A percentile compares a stretch with the other conserved stretches of the same genome.
Conservation (phyloP, 75 land plant genomes). For the Isoetes taiwanensis region DNA sequence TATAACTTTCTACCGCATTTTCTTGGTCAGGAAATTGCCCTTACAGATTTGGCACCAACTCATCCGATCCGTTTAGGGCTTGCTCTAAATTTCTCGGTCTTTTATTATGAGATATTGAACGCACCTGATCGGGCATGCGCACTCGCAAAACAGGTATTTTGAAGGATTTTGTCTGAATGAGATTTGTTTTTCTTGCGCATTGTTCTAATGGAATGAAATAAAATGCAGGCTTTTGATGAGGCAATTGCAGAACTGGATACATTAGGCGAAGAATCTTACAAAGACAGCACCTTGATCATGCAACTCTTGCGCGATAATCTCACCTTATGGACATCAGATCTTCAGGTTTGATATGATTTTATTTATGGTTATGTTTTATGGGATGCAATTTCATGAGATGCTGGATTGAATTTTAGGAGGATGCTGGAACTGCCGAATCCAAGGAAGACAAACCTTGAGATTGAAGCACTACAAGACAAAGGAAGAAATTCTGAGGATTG, state of each 20-base stretch:
- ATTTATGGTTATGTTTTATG: neutral
- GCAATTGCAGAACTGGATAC: slow-evolving; percentile 15
- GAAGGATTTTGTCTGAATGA: neutral
- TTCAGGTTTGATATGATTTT: slow-evolving; percentile 10
- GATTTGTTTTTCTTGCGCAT: too few species aligned
- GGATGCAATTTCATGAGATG: too few species aligned
- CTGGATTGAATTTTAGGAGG: too few species aligned
- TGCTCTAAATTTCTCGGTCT: slow-evolving; percentile 45
- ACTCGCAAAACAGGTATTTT: slow-evolving; percentile 39
- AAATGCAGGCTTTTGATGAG: slow-evolving; percentile 10
- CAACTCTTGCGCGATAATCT: slow-evolving; percentile 14
- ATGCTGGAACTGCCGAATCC: too few species aligned
- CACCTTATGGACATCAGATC: slow-evolving; percentile 13
- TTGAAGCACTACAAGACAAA: too few species aligned
- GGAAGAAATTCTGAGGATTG: too few species aligned
- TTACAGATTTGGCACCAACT: slow-evolving; percentile 36
- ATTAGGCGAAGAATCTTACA: slow-evolving; percentile 15
- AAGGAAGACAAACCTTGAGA: too few species aligned
- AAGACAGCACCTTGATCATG: slow-evolving; percentile 15
- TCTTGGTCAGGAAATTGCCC: slow-evolving; percentile 30
- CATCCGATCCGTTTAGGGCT: slow-evolving; percentile 45
- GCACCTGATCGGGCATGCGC: slow-evolving; percentile 44
- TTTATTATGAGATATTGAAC: slow-evolving; percentile 46
- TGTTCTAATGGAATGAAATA: too few species aligned
- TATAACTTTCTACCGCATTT: too few species aligned